Evolutionary conservation across 1,139 yeast genomes (phyloP), one percentile per base, ranked within the genome.

Genomic region (Blastobotrys apis): DNA sequence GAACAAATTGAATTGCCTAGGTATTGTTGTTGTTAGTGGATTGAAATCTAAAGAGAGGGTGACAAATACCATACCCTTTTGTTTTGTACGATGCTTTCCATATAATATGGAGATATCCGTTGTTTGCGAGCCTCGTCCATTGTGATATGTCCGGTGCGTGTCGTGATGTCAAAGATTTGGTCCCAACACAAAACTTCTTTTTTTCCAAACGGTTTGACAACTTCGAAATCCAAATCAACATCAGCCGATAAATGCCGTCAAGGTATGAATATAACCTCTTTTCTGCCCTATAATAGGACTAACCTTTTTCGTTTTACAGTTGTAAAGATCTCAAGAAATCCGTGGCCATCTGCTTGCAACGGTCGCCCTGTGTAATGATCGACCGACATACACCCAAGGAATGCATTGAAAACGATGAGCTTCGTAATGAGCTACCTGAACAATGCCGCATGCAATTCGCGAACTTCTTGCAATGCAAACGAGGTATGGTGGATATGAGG

Each of bases 331-430:
- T 90, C 59, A 78, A 88, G 58, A 86, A 79, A 57, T 95, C 95
- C 13, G 87, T 92, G 51, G 97, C 97, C 5, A 82, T 92, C 20
- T 92, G 98, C 61, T 73, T 92, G 40, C 98, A 92, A 64, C 74
- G 97, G 62, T 88, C 97, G 4, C 97, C 97, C 13, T 92, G 98
- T 65, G 98, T 92, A 45, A 75, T 92, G 69, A 76, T 92, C 33
- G 86, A 92, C 52, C 73, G 98, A 52, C 76, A 92, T 65, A 85
- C 88, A 2, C 98, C 98, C 3, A 83, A 85, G 53, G 82, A 87
- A 49, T 92, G 98, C 62, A 66, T 90, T 21, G 83, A 84, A 36
- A 74, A 88, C 53, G 95, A 96, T 1, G 83, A 82, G 51, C 73
- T 92, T 39, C 73, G 81, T 46, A 73, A 74, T 47, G 83, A 84